Evolutionary conservation across 2,329 filamentous ascomycete genomes (phyloP), one percentile per base, ranked within the genome.

Genomic region (Moelleriella libera): DNA sequence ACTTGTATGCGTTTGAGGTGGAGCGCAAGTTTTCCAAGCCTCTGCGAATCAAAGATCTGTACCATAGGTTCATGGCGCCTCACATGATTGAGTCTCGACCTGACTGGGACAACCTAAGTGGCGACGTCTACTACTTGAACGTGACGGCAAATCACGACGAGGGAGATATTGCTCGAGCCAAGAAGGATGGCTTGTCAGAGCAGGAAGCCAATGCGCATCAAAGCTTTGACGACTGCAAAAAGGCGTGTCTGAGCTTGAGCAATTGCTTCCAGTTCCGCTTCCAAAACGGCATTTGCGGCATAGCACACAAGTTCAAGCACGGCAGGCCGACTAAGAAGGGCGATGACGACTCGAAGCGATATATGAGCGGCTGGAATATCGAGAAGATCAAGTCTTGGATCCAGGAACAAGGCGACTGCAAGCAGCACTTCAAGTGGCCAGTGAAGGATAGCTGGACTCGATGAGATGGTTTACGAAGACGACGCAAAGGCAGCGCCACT

Each of bases 41-140:
- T 7, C 58, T 73, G 28, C 60, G 67, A 3, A 65, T 74, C 52
- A 63, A 63, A 45, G 72, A 76, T 48, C 58, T 78, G 32, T 78
- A 68, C 54, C 48, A 68, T 39, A 58, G 65, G 43, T 74, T 73
- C 51, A 55, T 76, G 41, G 61, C 60, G 34, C 62, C 64, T 2
- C 62, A 64, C 41, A 60, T 77, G 28, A 51, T 54, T 21, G 47
- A 57, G 2, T 52, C 55, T 7, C 67, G 68, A 48, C 60, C 67
- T 11, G 65, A 76, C 58, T 78, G 75, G 75, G 69, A 78, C 53
- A 78, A 78, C 52, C 52, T 68, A 7, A 67, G 68, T 43, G 65
- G 73, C n/a, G 67, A 71, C 37, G 58, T 60, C 11, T 58, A 60
- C 45, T 74, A 72, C 54, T 54, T 68, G 47, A 62, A 69, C 51